phyloP scores from a whole-genome alignment of 1,284 basidiomycete genomes.

The Erythrobasidium hasegawianum region DNA sequence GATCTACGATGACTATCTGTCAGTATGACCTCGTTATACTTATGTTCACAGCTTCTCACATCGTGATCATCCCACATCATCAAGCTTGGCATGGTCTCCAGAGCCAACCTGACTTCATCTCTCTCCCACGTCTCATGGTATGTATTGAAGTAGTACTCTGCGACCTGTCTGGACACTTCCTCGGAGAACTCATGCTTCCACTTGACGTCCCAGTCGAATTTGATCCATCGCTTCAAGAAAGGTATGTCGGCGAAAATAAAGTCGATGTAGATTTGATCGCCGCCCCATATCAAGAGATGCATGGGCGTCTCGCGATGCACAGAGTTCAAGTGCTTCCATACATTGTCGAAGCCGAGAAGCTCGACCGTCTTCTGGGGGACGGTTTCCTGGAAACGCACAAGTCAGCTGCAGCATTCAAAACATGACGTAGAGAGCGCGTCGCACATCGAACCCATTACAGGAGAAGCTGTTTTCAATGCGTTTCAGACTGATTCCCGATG shows the following conservation, averaged over 20 bases:
- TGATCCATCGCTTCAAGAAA: constrained; percentile 34
- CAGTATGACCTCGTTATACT: neutral
- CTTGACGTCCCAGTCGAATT: constrained; percentile 25
- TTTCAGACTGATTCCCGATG: neutral
- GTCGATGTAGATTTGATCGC: constrained; percentile 35
- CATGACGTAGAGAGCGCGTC: too few species aligned
- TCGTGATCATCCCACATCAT: constrained; percentile 36
- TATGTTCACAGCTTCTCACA: neutral
- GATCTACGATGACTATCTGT: neutral
- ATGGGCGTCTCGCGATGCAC: constrained; percentile 31
- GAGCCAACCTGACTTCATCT: constrained; percentile 27
- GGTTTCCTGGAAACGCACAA: neutral
- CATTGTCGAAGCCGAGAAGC: constrained; percentile 35
- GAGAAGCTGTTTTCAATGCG: constrained; percentile 2
- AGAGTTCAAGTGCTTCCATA: constrained; percentile 35
- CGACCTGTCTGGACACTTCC: constrained; percentile 14
- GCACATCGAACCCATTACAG: constrained; percentile 34
- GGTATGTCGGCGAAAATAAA: constrained; percentile 37
- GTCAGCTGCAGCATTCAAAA: too few species aligned
- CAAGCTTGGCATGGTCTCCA: constrained; percentile 31
- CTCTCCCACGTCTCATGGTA: constrained; percentile 37
- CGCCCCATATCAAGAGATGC: constrained; percentile 35
- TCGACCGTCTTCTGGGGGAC: constrained; percentile 33
- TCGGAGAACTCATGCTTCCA: constrained; percentile 38
- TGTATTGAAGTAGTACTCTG: constrained; percentile 36